A percentile compares a stretch with the other conserved stretches of the same genome.
Evolutionary conservation across 2,329 filamentous ascomycete genomes (phyloP).

Genomic region (Talaromyces amestolkiae): DNA sequence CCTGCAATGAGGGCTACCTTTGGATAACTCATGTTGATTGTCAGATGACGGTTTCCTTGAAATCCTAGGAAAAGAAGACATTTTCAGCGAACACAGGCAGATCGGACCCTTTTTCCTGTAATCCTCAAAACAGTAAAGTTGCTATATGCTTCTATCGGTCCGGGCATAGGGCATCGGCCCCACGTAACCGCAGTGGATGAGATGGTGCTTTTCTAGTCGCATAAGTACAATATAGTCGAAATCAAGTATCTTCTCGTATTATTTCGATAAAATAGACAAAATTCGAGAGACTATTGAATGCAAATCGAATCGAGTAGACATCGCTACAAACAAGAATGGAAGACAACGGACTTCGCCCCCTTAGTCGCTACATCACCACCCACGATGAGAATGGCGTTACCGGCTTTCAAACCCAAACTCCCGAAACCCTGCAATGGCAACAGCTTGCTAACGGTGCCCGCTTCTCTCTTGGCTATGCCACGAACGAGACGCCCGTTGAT

Average conservation of each 20-base stretch:
- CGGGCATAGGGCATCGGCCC: not conserved
- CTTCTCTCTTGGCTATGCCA: not conserved
- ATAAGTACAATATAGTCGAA: not conserved
- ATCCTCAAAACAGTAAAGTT: not conserved
- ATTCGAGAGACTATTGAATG: not conserved
- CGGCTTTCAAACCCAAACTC: not conserved
- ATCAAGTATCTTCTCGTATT: not conserved
- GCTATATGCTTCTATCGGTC: not conserved
- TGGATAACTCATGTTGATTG: conserved; percentile 3
- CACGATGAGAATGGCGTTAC: conserved; percentile 8
- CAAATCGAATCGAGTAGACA: not conserved
- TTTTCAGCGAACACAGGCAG: not conserved
- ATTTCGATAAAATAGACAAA: not conserved
- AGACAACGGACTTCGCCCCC: not conserved
- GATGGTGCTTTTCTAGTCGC: not conserved
- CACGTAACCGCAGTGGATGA: not conserved
- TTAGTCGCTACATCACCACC: not conserved
- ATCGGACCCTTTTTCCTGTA: not conserved
- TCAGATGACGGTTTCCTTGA: not conserved
- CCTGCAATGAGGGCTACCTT: conserved; percentile 39
- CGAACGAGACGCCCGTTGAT: not conserved
- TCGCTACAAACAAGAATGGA: not conserved
- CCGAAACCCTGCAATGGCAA: not conserved
- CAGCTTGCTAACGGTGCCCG: conserved; percentile 12
- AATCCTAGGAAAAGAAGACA: not conserved